Conservation (phyloP, 2,329 filamentous ascomycete genomes). For the Clonostachys rhizophaga region DNA sequence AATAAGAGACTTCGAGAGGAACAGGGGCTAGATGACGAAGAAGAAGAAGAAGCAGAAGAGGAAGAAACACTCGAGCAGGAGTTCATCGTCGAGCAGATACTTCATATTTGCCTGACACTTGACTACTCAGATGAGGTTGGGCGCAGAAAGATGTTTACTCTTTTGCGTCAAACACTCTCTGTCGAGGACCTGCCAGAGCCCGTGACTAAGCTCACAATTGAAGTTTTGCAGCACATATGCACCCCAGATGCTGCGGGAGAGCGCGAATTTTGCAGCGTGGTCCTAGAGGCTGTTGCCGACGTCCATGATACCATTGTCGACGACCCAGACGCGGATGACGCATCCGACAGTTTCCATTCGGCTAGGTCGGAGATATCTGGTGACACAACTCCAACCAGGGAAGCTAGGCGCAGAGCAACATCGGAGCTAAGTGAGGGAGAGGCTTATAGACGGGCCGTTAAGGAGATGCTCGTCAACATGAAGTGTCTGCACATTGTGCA, state of each 20-base stretch:
- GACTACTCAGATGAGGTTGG: constrained; percentile 99
- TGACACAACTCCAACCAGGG: constrained; percentile 49
- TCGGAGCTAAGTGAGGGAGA: constrained; percentile 56
- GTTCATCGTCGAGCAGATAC: constrained; percentile 91
- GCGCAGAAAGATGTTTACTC: constrained; percentile 89
- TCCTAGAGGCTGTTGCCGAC: constrained; percentile 91
- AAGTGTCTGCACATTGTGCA: constrained; percentile 97
- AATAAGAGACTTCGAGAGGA: too few species aligned
- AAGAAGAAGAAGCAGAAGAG: constrained; percentile 61
- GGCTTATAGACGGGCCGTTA: constrained; percentile 70
- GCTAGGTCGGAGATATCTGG: constrained; percentile 80
- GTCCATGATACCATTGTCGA: constrained; percentile 91
- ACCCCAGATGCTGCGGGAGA: constrained; percentile 69
- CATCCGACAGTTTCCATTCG: constrained; percentile 81
- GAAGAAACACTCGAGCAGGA: constrained; percentile 87
- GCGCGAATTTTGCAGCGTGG: constrained; percentile 76
- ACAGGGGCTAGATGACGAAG: constrained; percentile 27
- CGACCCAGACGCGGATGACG: constrained; percentile 53
- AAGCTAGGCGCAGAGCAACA: constrained; percentile 31
- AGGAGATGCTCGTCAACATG: constrained; percentile 95
- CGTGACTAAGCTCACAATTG: constrained; percentile 80
- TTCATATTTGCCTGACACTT: constrained; percentile 85
- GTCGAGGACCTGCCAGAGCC: constrained; percentile 87
- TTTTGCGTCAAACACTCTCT: constrained; percentile 81
- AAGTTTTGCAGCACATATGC: constrained; percentile 79